Conservation (phyloP, 306 rosid genomes). For the Amphicarpaea edgeworthii region DNA sequence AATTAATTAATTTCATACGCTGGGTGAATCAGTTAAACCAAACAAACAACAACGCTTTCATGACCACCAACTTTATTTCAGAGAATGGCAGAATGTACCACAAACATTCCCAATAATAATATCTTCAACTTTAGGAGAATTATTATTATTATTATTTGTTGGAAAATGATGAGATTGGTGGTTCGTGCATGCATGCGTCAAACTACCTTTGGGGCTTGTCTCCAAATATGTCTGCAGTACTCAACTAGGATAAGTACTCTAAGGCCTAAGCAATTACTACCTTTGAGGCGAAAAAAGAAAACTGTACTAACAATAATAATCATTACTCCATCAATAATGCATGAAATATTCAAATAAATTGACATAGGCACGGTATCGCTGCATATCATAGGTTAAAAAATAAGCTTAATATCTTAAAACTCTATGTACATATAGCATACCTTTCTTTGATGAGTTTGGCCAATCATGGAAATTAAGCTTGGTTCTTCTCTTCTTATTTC, state of each 20-base stretch:
- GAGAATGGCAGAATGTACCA: constrained; percentile 30
- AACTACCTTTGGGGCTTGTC: constrained; percentile 22
- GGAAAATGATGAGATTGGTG: constrained; percentile 31
- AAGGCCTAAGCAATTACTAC: background rate
- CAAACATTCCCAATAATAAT: constrained; percentile 27
- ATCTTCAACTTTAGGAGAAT: constrained; percentile 24
- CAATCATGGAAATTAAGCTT: background rate
- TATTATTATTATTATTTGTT: background rate
- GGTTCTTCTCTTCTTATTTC: background rate
- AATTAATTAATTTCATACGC: background rate
- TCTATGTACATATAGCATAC: background rate
- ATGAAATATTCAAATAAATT: too few relatives aligned
- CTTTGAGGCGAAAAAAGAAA: background rate
- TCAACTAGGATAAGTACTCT: background rate
- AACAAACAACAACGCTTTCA: too few relatives aligned
- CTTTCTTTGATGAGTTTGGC: background rate
- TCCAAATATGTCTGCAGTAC: background rate
- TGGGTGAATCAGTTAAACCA: background rate
- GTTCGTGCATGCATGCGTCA: constrained; percentile 39
- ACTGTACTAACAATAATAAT: background rate
- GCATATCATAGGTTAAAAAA: background rate
- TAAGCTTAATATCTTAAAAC: background rate
- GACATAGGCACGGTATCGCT: background rate
- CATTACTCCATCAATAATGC: background rate
- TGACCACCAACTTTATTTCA: background rate